Evolutionary conservation across 2,329 filamentous ascomycete genomes (phyloP).

Genomic region (Phialemoniopsis sp.): DNA sequence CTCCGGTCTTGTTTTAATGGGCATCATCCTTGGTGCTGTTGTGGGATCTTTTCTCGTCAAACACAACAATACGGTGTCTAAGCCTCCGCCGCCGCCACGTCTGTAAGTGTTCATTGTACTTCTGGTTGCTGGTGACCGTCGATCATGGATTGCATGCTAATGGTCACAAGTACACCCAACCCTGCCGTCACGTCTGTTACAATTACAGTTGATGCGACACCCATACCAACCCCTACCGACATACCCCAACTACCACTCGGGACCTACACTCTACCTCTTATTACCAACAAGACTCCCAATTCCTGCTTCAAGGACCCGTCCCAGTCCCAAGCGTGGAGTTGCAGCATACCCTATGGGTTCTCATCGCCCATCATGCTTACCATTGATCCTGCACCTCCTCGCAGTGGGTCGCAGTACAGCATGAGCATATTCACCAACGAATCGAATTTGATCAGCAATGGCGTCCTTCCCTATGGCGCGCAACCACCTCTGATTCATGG

Average conservation of each 20-base stretch:
- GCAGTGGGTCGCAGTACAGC: neutral
- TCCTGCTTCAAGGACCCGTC: constrained; percentile 53
- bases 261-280: constrained; percentile 49
- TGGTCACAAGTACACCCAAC: constrained; percentile 11
- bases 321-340: constrained; percentile 60
- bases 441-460: constrained; percentile 24
- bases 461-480: constrained; percentile 47
- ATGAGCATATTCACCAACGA: constrained; percentile 19
- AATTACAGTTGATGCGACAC: constrained; percentile 42
- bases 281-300: constrained; percentile 42
- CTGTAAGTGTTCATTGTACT: constrained; percentile 12
- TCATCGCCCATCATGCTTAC: constrained; percentile 32
- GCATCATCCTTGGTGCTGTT: constrained; percentile 52
- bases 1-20: constrained; percentile 45
- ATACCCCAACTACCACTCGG: constrained; percentile 52
- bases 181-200: constrained; percentile 16
- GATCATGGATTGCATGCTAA: too few species aligned
- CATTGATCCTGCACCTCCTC: constrained; percentile 16
- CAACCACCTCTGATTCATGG: constrained; percentile 41
- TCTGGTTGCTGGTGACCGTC: too few species aligned
- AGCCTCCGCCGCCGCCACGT: constrained; percentile 9
- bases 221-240: constrained; percentile 45
- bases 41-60: constrained; percentile 40
- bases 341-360: constrained; percentile 44
- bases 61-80: constrained; percentile 14